Conservation (phyloP, 257 asterid genomes). For the Lycium ferocissimum region DNA sequence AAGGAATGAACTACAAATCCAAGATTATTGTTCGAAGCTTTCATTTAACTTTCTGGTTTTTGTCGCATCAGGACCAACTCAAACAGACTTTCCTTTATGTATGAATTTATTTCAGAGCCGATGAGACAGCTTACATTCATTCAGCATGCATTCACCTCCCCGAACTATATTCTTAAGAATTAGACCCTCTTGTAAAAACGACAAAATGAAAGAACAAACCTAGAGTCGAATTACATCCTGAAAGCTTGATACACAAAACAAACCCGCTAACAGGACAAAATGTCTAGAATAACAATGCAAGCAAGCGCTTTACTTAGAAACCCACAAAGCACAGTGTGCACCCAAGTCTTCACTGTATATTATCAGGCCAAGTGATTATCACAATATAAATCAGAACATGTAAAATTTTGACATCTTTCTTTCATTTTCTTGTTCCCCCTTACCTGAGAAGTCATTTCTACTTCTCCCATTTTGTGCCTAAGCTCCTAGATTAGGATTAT, state of each 20-base stretch:
- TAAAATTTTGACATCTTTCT: neutral
- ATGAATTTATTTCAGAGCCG: neutral
- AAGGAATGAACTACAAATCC: neutral
- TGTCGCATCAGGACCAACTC: neutral
- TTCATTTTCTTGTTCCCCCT: neutral
- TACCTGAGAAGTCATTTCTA: neutral
- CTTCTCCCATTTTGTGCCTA: neutral
- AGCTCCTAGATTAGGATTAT: neutral
- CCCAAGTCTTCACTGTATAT: neutral
- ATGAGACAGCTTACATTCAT: constrained; percentile 13
- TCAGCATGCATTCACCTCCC: constrained; percentile 13
- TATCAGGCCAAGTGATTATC: neutral
- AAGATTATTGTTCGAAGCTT: constrained; percentile 13
- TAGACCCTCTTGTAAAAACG: neutral
- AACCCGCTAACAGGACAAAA: neutral
- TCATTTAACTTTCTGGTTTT: neutral
- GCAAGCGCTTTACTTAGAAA: neutral
- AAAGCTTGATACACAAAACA: neutral
- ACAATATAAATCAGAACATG: neutral
- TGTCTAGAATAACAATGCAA: neutral
- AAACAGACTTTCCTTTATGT: neutral
- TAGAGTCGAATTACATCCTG: neutral
- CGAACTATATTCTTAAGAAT: neutral
- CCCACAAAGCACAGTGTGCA: neutral
- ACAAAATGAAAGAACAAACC: constrained; percentile 1